phyloP scores from a whole-genome alignment of 345 rosid species.

The Eucalyptus decipiens region DNA sequence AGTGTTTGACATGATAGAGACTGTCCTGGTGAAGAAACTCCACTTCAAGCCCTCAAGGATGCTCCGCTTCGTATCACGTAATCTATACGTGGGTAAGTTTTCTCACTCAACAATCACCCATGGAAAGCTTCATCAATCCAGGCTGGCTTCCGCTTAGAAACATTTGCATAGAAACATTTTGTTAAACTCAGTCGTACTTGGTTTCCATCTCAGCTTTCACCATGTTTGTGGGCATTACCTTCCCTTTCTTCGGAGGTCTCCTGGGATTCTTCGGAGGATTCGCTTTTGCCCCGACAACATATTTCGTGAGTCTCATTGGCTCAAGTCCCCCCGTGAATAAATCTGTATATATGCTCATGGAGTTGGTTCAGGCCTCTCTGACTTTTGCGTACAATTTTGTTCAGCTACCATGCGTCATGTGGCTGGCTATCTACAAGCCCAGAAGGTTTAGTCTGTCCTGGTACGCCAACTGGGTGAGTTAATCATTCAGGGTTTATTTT shows the following conservation, averaged over 20 bases:
- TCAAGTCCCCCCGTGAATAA: background rate
- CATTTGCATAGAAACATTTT: background rate
- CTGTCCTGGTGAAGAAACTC: constrained; percentile 39
- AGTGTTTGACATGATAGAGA: constrained; percentile 62
- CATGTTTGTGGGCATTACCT: constrained; percentile 54
- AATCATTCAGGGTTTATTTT: background rate
- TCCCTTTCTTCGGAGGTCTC: constrained; percentile 77
- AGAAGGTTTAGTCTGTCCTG: constrained; percentile 57
- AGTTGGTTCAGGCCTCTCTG: background rate
- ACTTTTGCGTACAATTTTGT: background rate
- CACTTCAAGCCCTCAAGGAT: constrained; percentile 17
- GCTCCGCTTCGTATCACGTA: constrained; percentile 38
- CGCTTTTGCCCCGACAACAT: constrained; percentile 80
- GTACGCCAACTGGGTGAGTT: constrained; percentile 59
- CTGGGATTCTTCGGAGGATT: constrained; percentile 87
- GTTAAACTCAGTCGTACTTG: background rate
- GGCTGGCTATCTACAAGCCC: constrained; percentile 70
- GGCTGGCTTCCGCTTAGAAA: background rate
- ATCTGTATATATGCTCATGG: background rate
- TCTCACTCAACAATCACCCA: background rate
- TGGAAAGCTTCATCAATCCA: background rate
- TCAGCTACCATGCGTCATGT: constrained; percentile 75
- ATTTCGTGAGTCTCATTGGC: constrained; percentile 35
- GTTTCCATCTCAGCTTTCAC: constrained; percentile 33
- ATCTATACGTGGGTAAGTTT: constrained; percentile 36